Base-by-base conservation (phyloP, 768 basidiomycete genomes). In the Mycena vitilis region DNA sequence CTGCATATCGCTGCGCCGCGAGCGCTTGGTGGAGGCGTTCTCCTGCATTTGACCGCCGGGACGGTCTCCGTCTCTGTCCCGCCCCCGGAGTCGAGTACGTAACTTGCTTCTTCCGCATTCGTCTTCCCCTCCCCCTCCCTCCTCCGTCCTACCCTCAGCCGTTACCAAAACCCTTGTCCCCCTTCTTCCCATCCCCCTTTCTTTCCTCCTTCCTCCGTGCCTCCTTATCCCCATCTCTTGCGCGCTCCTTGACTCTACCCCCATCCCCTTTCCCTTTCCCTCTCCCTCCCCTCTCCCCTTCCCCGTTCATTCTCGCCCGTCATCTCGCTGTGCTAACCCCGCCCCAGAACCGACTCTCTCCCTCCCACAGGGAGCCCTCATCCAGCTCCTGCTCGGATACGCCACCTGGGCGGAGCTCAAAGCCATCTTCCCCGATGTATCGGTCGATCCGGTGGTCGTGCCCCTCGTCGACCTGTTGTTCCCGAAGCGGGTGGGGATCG, bases 381-480 rank as follows among this genome's bases (percentile, higher is more conserved):
- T 47, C 1, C 65, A 60, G 51, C 65, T 66, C 4, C 12, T 66
- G 30, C 23, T 66, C 47, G 65, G 65, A 2, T 66, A 66, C 42
- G 57, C 58, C 15, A 12, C 3, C 48, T 60, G 56, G 56, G 0
- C 6, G 4, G 65, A 59, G 57, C 52, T 66, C 15, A 54, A 64
- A 34, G 45, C 12, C 2, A 3, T 59, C 3, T 58, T 34, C 20
- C 64, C 64, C 2, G 64, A 65, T 23, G 56, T 56, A 0, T 47
- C 48, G 38, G 38, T 58, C 2, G 56, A 65, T 36, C 55, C 55
- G 2, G 38, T 56, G 18, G 38, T 52, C 5, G 34, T 58, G 23
- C 56, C 64, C 47, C 56, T 65, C 37, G 64, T 58, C 25, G 64
- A 65, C n/a, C 48, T 65, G 37, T 56, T 65, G 2, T 65, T 65